Base-by-base conservation (phyloP, 179 eudicot genomes). In the Drosera spatulata region DNA sequence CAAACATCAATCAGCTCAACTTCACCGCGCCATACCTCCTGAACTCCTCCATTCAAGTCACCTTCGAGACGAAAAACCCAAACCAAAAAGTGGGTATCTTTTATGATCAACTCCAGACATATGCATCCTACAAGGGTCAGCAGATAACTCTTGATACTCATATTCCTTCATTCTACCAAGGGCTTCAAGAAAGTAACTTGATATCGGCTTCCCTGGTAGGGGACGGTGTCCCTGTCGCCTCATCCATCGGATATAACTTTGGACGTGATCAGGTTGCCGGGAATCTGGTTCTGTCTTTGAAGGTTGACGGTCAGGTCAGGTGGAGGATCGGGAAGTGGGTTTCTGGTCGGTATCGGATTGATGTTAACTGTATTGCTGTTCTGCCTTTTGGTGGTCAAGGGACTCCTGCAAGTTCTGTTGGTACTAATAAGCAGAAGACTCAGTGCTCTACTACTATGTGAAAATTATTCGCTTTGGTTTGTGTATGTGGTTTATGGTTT, bases 301-400 rank as follows among this genome's bases (percentile, higher is more conserved):
- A 80, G 66, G 50, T 81, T 5, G 71, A 73, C 8, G 97, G 91
- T 0, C 49, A 64, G 14, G 81, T 89, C 11, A 80, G 81, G 51
- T 89, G 85, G 84, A 86, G 81, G 53, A 95, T 89, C 3, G 95
- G 97, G 0, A 67, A 82, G 0, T 89, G 79, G 77, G 60, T 84
- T 3, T 77, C 88, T 0, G 77, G 85, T 7, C 75, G 60, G 52
- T 82, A 86, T 63, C 84, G 71, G 45, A 41, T 90, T 47, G 55
- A 71, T 45, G 97, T 80, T 7, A 81, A 72, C 53, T 90, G 97
- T 33, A 95, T 87, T 0, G 87, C 87, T 60, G 79, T 74, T 58
- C 64, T 89, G 5, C 52, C 75, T 33, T 77, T 81, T 53, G 75
- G 79, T 4, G 52, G 50, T 55, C n/a, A n/a, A n/a, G 65, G 41